Conservation (phyloP, 441 rosid species). For the Pelargonium hybrid region DNA sequence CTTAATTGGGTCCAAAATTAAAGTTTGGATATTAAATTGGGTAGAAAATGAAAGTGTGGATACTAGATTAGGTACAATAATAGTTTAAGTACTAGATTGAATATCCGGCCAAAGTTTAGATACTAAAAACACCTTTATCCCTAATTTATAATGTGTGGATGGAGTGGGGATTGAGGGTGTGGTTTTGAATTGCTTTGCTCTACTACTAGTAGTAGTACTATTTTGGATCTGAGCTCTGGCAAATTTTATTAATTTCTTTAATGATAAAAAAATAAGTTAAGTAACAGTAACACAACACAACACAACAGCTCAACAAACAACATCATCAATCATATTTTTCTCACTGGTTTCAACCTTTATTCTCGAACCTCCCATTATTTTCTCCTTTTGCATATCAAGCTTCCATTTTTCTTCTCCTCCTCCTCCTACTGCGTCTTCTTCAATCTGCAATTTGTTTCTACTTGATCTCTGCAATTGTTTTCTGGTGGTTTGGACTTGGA, state of each 20-base stretch:
- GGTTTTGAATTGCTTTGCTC: constrained; percentile 27
- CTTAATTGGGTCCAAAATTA: too few species aligned
- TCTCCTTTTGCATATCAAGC: background rate
- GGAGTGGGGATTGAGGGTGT: constrained; percentile 30
- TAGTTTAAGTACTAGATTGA: too few species aligned
- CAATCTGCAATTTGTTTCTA: background rate
- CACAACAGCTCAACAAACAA: constrained; percentile 6
- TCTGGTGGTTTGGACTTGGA: background rate
- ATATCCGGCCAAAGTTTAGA: too few species aligned
- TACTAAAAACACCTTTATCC: too few species aligned
- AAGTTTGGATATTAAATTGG: too few species aligned
- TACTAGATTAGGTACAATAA: too few species aligned
- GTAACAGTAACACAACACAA: background rate
- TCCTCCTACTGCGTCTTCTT: constrained; percentile 4
- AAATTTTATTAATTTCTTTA: background rate
- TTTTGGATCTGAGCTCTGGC: constrained; percentile 23
- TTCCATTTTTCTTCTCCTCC: background rate
- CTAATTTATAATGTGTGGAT: constrained; percentile 19
- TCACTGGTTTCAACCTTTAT: background rate
- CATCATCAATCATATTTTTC: constrained; percentile 27
- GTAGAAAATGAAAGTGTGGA: too few species aligned
- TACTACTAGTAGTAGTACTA: background rate
- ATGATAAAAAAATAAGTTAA: background rate
- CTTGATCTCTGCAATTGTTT: background rate
- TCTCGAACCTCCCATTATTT: constrained; percentile 40